phyloP scores from a whole-genome alignment of 176 grass and related monocot genomes.

The Aegilops longissima region DNA sequence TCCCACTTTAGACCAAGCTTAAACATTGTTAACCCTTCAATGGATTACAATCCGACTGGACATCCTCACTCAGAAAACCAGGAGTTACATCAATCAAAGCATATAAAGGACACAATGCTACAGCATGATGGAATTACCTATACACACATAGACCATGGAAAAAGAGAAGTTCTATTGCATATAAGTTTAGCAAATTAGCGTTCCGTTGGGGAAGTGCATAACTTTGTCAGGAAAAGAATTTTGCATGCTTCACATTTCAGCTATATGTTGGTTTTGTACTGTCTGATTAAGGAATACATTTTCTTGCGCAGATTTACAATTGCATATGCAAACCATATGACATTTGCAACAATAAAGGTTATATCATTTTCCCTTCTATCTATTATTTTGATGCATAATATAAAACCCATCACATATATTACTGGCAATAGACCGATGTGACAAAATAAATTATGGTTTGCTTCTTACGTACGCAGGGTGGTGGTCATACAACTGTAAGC shows the following conservation, averaged over 20 bases:
- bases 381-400: background rate
- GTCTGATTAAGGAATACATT: background rate
- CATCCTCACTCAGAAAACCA: too few relatives aligned
- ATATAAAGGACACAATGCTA: background rate
- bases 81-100: background rate
- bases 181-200: background rate
- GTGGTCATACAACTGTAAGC: slow-evolving; percentile 26
- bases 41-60: too few relatives aligned
- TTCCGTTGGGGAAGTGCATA: too few relatives aligned
- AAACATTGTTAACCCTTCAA: background rate
- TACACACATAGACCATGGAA: background rate
- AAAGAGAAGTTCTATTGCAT: background rate
- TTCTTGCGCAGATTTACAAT: slow-evolving; percentile 34
- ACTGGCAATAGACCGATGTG: background rate
- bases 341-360: slow-evolving; percentile 55
- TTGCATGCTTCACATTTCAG: background rate
- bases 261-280: background rate
- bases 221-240: background rate
- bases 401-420: background rate
- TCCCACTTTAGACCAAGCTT: background rate
- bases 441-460: background rate
- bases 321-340: slow-evolving; percentile 38
- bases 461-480: slow-evolving; percentile 17
- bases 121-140: background rate
- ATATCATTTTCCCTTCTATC: background rate